Conservation (phyloP, 2,329 filamentous ascomycete species). For the Ceratocystis albifundus region DNA sequence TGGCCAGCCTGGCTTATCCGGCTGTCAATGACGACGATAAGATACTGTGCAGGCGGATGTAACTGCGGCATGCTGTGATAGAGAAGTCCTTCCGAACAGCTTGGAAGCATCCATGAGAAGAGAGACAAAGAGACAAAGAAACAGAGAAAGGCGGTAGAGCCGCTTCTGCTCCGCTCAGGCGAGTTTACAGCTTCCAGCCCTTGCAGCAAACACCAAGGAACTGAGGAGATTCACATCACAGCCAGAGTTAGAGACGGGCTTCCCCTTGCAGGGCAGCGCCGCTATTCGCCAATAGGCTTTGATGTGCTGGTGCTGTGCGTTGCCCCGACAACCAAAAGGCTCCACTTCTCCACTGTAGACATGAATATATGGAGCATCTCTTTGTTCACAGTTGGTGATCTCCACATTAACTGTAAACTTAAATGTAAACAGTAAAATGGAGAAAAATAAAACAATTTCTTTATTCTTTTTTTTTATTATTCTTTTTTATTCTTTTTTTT, state of each 20-base stretch:
- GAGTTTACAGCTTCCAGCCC: background rate
- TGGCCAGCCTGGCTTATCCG: background rate
- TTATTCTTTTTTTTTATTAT: background rate
- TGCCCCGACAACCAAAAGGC: background rate
- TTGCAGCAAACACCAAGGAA: background rate
- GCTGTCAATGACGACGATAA: background rate
- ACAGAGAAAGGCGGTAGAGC: background rate
- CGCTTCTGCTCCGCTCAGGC: too few species aligned
- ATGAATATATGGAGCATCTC: background rate
- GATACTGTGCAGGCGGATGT: background rate
- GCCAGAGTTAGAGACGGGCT: background rate
- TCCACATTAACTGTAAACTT: constrained; percentile 2
- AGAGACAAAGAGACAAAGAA: background rate
- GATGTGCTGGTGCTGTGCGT: background rate
- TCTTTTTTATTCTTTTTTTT: too few species aligned
- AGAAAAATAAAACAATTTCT: constrained; percentile 4
- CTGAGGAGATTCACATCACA: background rate
- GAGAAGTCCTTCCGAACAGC: background rate
- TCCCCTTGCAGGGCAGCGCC: background rate
- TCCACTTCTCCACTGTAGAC: background rate
- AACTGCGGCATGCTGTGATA: background rate
- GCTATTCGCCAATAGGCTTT: background rate
- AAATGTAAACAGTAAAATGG: background rate
- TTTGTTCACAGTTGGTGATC: background rate
- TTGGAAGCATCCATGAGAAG: background rate